Evolutionary conservation across 495 filamentous ascomycete genomes (phyloP), one percentile per base, ranked within the genome.

Genomic region (Ramalina intermedia): DNA sequence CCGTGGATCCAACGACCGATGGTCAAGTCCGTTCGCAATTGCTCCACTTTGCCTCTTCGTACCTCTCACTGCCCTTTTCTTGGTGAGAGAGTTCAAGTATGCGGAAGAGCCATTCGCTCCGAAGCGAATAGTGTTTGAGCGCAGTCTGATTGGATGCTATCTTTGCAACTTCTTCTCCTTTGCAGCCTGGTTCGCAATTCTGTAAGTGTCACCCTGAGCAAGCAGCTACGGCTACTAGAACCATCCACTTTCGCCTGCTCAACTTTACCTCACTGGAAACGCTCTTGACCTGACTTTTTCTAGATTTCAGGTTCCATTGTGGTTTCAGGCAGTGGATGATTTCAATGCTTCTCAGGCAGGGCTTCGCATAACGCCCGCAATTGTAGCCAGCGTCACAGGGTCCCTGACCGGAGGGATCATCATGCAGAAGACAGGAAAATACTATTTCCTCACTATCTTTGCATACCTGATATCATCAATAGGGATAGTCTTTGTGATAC

Each of bases 101-200:
- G 85, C 85, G 1, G 57, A 74, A 0, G 78, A 86, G 36, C 87
- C 87, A 6, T 90, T 91, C 51, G 86, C 85, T 2, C 87, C 87
- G 0, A 74, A 79, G 7, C 84, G 79, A 46, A 80, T 94, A 51
- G 84, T 94, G 49, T 82, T 89, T 56, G 71, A 83, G 58, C 66
- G 75, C 14, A 72, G 73, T 2, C 72, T 90, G 29, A 64, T 88
- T 45, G 74, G 85, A 1, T 73, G 73, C 51, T 89, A 82, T 53
- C 59, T 79, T 20, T 78, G 80, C 58, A 87, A 89, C 57, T 86
- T 89, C 67, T 87, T 88, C 63, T 74, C 75, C 39, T 77, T 87
- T 47, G 78, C 69, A 6, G 79, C 72, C 7, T 81, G 80, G 66
- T 66, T 89, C 51, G 70, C 74, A 0, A 60, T 68, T 5, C 49